phyloP scores from a whole-genome alignment of 371 early-diverging fungal species.

The Mortierella polycephala region DNA sequence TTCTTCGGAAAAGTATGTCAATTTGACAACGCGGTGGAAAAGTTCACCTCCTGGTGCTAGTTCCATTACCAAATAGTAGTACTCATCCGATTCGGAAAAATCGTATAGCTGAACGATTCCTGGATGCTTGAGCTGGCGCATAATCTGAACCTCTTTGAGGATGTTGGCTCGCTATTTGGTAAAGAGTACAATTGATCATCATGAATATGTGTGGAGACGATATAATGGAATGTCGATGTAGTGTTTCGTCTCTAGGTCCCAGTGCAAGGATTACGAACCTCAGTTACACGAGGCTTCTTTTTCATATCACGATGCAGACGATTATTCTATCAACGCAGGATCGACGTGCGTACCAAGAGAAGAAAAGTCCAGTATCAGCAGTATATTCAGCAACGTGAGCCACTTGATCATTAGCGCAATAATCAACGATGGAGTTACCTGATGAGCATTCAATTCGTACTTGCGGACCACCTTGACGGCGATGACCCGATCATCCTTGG shows the following conservation, averaged over 20 bases:
- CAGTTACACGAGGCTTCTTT: slow-evolving; percentile 59
- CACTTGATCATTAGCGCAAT: too few relatives aligned
- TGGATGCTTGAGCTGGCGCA: slow-evolving; percentile 83
- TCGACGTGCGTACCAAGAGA: not conserved
- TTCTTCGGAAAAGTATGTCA: slow-evolving; percentile 83
- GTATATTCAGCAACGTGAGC: not conserved
- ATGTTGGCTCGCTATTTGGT: slow-evolving; percentile 74
- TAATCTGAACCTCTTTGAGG: slow-evolving; percentile 88
- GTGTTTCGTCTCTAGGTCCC: not conserved
- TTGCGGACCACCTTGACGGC: slow-evolving; percentile 89
- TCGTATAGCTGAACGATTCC: slow-evolving; percentile 81
- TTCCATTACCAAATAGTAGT: slow-evolving; percentile 89
- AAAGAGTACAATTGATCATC: not conserved
- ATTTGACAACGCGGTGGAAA: slow-evolving; percentile 83
- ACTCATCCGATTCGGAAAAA: slow-evolving; percentile 68
- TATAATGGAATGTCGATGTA: not conserved
- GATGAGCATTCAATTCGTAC: slow-evolving; percentile 63
- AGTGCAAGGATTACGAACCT: slow-evolving; percentile 53
- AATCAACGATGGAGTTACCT: slow-evolving; percentile 50
- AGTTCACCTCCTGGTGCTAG: slow-evolving; percentile 88
- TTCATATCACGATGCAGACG: slow-evolving; percentile 60
- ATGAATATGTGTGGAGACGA: not conserved
- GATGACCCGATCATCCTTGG: slow-evolving; percentile 66
- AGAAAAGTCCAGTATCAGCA: not conserved
- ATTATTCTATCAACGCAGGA: slow-evolving; percentile 27